phyloP scores from a whole-genome alignment of 2,329 filamentous ascomycete genomes.

The Cytospora schulzeri region DNA sequence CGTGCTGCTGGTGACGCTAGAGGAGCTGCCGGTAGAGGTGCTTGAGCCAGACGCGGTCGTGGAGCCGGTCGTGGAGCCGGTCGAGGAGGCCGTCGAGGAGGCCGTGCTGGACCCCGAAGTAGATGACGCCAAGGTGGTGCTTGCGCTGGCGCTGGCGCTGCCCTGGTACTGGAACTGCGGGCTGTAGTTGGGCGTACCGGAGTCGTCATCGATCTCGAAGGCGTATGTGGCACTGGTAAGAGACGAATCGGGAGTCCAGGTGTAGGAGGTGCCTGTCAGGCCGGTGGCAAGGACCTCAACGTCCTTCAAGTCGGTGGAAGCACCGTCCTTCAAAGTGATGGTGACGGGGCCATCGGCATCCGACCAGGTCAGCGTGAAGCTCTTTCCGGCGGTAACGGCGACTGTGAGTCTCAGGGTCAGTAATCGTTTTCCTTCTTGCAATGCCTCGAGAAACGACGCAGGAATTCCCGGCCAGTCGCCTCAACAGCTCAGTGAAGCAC shows the following conservation, averaged over 20 bases:
- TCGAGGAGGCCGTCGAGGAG: conserved; percentile 18
- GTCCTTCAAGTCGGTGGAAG: conserved; percentile 38
- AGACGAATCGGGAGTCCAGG: conserved; percentile 41
- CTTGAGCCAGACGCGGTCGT: conserved; percentile 26
- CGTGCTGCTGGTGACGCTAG: conserved; percentile 31
- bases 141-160: conserved; percentile 28
- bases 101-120: conserved; percentile 24
- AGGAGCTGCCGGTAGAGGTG: conserved; percentile 25
- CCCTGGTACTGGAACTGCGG: conserved; percentile 41
- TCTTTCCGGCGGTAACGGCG: conserved; percentile 40
- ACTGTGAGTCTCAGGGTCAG: conserved; percentile 27
- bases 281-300: conserved; percentile 38
- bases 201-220: conserved; percentile 47
- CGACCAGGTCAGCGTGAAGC: conserved; percentile 49
- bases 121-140: conserved; percentile 27
- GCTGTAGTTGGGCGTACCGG: conserved; percentile 47
- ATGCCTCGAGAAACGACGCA: not conserved
- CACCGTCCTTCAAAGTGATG: conserved; percentile 45
- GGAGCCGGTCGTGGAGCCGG: conserved; percentile 24
- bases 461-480: too few relatives aligned
- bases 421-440: conserved; percentile 33
- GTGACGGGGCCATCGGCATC: conserved; percentile 45
- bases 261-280: conserved; percentile 40
- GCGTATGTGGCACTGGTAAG: conserved; percentile 47
- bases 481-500: not conserved